Base-by-base conservation (phyloP, 2,329 filamentous ascomycete species). In the Venturia nashicola region DNA sequence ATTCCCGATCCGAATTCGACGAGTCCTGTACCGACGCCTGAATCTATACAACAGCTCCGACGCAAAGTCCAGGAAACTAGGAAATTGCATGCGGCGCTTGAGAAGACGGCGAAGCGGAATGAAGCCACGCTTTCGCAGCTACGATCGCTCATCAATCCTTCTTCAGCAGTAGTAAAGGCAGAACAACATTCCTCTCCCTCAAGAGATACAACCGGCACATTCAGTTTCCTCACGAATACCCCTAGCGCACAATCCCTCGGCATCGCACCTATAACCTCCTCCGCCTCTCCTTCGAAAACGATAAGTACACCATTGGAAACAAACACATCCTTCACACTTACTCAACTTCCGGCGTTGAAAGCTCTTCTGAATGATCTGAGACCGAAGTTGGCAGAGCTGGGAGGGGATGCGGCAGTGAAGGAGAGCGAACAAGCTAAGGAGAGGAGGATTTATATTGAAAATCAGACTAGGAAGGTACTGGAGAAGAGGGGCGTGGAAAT, bases 361-460 rank as follows among this genome's bases (percentile, higher is more conserved):
- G 78, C 84, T 8, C 79, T 95, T 8, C 78, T 96, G 60, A 79
- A 84, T 11, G 81, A 83, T 14, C 77, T 96, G 43, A 79, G 86
- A 66, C 85, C 89, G 0, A 85, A 87, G 65, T 76, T 95, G 36
- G 74, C 75, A 5, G 72, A 74, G 6, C 67, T 84, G 62, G 66
- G 71, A 51, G 67, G 72, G 61, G 65, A 69, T n/a, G 69, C 70
- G 3, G 69, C 71, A 7, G 71, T 74, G 11, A 72, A 74, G 6
- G 70, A 65, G 48, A 64, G 61, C n/a, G 75, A 78, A 62, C 79
- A 81, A 77, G 82, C 86, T 46, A 82, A 86, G 62, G 86, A 94
- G 72, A 80, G 93, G 66, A 81, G 87, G 64, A 83, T 88, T 68
- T 97, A 97, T 72, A 86, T 97, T 60, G 92, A 97, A 75, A 82